Base-by-base conservation (phyloP, 257 asterid species). In the Solanum gracilifrons region DNA sequence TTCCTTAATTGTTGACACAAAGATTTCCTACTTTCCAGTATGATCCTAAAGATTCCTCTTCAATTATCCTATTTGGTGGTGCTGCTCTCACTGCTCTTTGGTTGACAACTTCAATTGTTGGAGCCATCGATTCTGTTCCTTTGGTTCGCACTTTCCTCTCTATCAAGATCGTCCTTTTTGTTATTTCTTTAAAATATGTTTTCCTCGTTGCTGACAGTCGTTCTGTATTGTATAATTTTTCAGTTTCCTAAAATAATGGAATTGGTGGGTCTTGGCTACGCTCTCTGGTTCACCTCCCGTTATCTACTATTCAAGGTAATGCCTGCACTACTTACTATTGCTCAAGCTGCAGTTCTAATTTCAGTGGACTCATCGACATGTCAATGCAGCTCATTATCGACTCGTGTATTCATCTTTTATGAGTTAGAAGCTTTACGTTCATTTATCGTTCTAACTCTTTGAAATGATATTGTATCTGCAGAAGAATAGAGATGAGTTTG, bases 101-200 rank as follows among this genome's bases (percentile, higher is more conserved):
- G 94, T 72, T 96, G 72, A 89, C 93, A 23, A 88, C 88, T 79
- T 92, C 98, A 23, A 85, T 96, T 31, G 90, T 96, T 74, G 92
- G 94, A 83, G 98, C 98, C 82, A 89, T 96, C 32, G 97, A 96
- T 88, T 94, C 98, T 62, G 90, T 96, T 75, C 98, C 99, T 21
- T 33, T 96, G 95, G 99, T 96, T 72, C 37, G 94, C 72, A 51
- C 32, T 36, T 33, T 21, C 73, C 73, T 27, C 20, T 75, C 33
- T 27, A 46, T 87, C 21, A 8, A 55, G 36, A 12, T 41, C 4
- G 27, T 20, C 27, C 23, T 25, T 36, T 18, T 48, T 18, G 10
- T 80, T 27, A 29, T 5, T 20, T 7, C 9, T 31, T 3, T 15
- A 4, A 46, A 33, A 39, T 27, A 15, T 51, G 13, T 33, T 75